Evolutionary conservation across 257 asterid genomes (phyloP).

Genomic region (Solanum gandarillasii): DNA sequence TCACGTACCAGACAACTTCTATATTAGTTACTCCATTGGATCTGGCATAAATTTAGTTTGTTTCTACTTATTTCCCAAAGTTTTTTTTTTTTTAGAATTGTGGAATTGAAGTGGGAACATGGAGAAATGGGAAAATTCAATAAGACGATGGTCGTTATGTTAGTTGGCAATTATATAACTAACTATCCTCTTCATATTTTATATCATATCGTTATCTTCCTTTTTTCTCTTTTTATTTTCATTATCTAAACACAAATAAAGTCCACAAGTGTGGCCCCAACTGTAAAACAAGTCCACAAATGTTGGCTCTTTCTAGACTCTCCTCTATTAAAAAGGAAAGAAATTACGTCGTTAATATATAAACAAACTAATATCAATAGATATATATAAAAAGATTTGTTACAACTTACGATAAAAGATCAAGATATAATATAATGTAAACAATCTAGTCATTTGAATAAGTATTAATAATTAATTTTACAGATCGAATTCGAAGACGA

Average conservation of each 20-base stretch:
- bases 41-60: background rate
- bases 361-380: background rate
- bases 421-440: no score
- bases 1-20: background rate
- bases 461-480: background rate
- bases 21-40: background rate
- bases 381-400: accelerated
- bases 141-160: background rate
- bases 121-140: background rate
- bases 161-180: background rate
- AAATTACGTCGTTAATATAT: background rate
- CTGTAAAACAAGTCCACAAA: background rate
- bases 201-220: background rate
- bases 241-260: background rate
- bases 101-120: background rate
- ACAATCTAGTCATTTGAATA: accelerated
- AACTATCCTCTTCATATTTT: background rate
- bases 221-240: background rate
- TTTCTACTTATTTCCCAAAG: background rate
- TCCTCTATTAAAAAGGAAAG: background rate
- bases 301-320: background rate
- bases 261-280: background rate
- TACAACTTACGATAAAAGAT: no score
- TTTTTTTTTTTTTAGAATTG: background rate
- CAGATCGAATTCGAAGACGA: accelerated